Conservation (phyloP, 2,329 filamentous ascomycete species). For the Magnaporthales sp. region DNA sequence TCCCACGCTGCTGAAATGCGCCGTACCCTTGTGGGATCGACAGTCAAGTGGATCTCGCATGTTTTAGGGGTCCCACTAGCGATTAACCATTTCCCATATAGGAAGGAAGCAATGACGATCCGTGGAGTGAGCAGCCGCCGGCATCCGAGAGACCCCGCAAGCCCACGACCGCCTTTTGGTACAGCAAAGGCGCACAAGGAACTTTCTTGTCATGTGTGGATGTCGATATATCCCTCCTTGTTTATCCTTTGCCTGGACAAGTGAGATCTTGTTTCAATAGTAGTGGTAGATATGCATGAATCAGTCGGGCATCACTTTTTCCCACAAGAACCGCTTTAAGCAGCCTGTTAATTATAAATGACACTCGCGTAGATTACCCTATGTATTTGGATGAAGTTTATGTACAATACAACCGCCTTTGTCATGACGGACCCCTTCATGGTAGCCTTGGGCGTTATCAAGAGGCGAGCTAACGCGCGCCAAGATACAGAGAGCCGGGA, state of each 20-base stretch:
- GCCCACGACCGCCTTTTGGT: neutral
- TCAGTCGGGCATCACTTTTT: neutral
- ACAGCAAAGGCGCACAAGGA: neutral
- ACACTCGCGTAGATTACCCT: too few species aligned
- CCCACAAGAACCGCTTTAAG: neutral
- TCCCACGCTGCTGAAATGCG: neutral
- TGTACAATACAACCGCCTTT: neutral
- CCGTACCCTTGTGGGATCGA: neutral
- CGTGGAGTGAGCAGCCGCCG: neutral
- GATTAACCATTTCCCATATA: neutral
- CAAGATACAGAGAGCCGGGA: neutral
- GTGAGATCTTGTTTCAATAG: neutral
- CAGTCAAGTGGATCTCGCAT: neutral
- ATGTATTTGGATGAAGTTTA: neutral
- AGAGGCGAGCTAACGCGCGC: neutral
- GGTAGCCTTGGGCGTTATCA: neutral
- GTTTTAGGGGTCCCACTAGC: neutral
- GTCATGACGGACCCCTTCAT: neutral
- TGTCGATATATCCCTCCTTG: neutral
- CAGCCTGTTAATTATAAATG: neutral
- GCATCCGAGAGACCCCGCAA: neutral
- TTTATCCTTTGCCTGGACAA: neutral
- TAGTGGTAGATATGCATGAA: neutral
- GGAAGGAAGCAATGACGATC: neutral
- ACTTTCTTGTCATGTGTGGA: neutral